Evolutionary conservation across 1,139 yeast species (phyloP).

Genomic region (Yamadazyma blattariae): DNA sequence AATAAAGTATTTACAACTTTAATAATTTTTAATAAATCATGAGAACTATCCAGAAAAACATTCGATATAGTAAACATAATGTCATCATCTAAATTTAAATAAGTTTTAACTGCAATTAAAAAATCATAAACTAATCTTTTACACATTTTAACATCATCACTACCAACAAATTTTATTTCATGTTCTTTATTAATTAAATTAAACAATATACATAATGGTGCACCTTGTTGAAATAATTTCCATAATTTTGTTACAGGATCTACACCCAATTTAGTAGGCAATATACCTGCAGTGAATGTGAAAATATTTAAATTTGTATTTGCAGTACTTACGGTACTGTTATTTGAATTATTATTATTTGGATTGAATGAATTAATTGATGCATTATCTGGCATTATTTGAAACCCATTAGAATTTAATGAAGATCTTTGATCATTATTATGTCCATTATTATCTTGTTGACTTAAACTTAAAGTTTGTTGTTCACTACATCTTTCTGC

Average conservation of each 20-base stretch:
- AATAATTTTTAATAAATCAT: slow-evolving; percentile 71
- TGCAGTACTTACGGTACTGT: slow-evolving; percentile 6
- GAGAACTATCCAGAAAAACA: slow-evolving; percentile 80
- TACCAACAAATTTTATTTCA: slow-evolving; percentile 52
- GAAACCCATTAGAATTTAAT: slow-evolving; percentile 18
- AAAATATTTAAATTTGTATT: slow-evolving; percentile 29
- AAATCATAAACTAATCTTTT: slow-evolving; percentile 91
- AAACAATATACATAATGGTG: slow-evolving; percentile 83
- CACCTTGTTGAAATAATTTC: slow-evolving; percentile 87
- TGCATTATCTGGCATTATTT: slow-evolving; percentile 24
- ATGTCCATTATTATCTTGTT: slow-evolving; percentile 18
- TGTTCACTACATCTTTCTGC: slow-evolving; percentile 72
- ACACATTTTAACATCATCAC: slow-evolving; percentile 80
- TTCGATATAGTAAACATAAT: slow-evolving; percentile 81
- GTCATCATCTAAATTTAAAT: slow-evolving; percentile 73
- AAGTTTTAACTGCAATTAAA: slow-evolving; percentile 79
- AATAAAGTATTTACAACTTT: slow-evolving; percentile 63
- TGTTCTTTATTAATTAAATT: slow-evolving; percentile 49
- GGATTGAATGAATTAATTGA: slow-evolving; percentile 11
- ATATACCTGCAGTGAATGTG: slow-evolving; percentile 72
- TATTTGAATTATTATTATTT: background rate
- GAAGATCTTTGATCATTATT: slow-evolving; percentile 26
- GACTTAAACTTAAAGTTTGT: slow-evolving; percentile 61
- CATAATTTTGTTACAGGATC: slow-evolving; percentile 94
- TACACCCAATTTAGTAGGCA: slow-evolving; percentile 68